Base-by-base conservation (phyloP, 2,329 filamentous ascomycete genomes). In the Saccharata proteae region DNA sequence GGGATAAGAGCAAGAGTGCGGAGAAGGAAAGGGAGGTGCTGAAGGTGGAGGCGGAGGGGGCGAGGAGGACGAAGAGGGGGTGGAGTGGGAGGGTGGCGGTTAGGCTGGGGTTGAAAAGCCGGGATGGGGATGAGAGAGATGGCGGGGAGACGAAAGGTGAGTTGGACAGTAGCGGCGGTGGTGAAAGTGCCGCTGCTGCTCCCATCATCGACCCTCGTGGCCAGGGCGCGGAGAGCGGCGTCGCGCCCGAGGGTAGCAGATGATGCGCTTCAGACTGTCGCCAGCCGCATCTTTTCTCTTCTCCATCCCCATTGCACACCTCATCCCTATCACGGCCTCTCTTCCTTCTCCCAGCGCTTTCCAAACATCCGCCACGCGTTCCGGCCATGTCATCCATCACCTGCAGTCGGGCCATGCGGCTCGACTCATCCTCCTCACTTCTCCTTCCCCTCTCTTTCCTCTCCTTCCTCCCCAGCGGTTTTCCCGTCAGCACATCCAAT, bases 1-100 rank as follows among this genome's bases (percentile, higher is more conserved):
- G 57, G 30, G 70, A 79, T 41, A 74, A 77, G 45, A 72, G 67
- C 18, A 59, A 68, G 40, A 65, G 59, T 39, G 75, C 79, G 30
- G 67, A 70, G 47, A 74, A 65, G 42, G 62, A 78, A 52, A 69
- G 75, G 42, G 67, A 69, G 22, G 58, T 62, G 4, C 40, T 66
- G 12, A 54, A 50, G 10, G 41, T 48, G 29, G 48, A 58, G 38
- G 64, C 56, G 41, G 67, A 72, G 47, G 55, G 62, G 35, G 47
- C 58, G 36, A 52, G 63, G 30, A 43, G 40, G 27, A 47, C 45
- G 31, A 46, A 52, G 36, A 48, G 39, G 30, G 49, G 51, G 34
- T 48, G 51, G 40, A 9, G 37, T 16, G 34, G 40, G 20, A 43
- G 42, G 28, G 42, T 45, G n/a, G 34, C 55, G 8, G 51, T 45